These are phyloP conservation scores for Heliosperma pusillum DNA, from an alignment of 148 eudicot genomes.

Conservation along the genomic window DNA sequence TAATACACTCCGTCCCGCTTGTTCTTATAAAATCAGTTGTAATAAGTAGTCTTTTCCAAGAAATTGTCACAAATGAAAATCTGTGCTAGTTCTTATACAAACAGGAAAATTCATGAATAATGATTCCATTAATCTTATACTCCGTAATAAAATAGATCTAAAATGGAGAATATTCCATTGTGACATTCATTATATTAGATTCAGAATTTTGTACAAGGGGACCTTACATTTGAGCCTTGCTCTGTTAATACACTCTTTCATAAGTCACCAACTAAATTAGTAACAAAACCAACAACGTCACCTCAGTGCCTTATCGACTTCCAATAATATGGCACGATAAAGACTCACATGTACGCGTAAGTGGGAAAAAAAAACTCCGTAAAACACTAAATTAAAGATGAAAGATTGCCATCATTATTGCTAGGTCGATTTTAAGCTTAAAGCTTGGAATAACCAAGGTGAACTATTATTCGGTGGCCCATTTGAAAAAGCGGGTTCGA, in stretches of 20 bases:
- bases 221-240: neutral
- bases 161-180: neutral
- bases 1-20: no score
- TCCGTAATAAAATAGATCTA: neutral
- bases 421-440: constrained; percentile 62
- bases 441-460: constrained; percentile 62
- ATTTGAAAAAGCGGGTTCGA: constrained; percentile 30
- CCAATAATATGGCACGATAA: no score
- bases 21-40: no score
- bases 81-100: neutral
- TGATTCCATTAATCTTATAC: no score
- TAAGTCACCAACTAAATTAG: neutral
- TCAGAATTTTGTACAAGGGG: neutral
- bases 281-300: neutral
- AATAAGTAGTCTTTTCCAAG: no score
- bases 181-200: neutral
- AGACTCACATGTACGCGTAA: neutral
- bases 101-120: neutral
- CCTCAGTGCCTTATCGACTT: neutral
- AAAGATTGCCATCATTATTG: neutral
- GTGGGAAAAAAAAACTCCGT: neutral
- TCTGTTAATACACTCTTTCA: neutral
- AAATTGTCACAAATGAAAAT: no score
- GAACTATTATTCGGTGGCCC: constrained; percentile 31
- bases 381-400: constrained; percentile 2